A percentile compares a stretch with the other conserved stretches of the same genome.
These are phyloP conservation scores for Albifimbria verrucaria DNA, from an alignment of 2,329 filamentous ascomycete species.

Conservation along the genomic window DNA sequence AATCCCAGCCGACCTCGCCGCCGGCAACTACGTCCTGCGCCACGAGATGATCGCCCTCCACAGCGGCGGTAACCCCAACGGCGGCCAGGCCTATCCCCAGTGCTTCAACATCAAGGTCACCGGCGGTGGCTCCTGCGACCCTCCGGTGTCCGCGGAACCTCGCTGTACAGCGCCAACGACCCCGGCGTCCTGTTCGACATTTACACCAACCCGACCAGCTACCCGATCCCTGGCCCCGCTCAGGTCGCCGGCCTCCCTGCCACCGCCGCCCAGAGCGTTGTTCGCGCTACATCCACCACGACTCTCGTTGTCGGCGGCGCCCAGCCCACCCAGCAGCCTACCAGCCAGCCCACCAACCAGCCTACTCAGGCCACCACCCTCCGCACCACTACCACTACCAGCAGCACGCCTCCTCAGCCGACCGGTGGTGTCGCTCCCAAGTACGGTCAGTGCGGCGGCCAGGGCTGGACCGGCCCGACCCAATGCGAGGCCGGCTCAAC, in stretches of 20 bases:
- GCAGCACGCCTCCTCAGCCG: conserved; percentile 3
- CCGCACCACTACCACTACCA: neutral
- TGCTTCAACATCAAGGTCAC: conserved; percentile 48
- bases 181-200: conserved; percentile 33
- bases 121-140: conserved; percentile 35
- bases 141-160: conserved; percentile 28
- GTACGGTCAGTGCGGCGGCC: conserved; percentile 19
- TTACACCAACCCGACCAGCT: conserved; percentile 23
- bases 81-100: conserved; percentile 51
- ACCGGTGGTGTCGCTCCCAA: conserved; percentile 9
- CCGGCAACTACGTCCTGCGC: conserved; percentile 53
- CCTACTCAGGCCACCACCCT: neutral
- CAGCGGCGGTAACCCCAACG: conserved; percentile 34
- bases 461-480: conserved; percentile 18
- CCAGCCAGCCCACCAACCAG: neutral
- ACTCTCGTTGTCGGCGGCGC: neutral
- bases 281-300: neutral
- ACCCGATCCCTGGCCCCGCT: conserved; percentile 29
- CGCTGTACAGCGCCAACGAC: conserved; percentile 32
- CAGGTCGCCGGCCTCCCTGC: neutral
- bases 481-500: conserved; percentile 19
- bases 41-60: conserved; percentile 55
- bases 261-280: neutral
- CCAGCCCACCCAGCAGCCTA: neutral
- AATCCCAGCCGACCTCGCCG: conserved; percentile 42